Evolutionary conservation across 139 green algal genomes (phyloP).

Genomic region (Picochlorum sp.): DNA sequence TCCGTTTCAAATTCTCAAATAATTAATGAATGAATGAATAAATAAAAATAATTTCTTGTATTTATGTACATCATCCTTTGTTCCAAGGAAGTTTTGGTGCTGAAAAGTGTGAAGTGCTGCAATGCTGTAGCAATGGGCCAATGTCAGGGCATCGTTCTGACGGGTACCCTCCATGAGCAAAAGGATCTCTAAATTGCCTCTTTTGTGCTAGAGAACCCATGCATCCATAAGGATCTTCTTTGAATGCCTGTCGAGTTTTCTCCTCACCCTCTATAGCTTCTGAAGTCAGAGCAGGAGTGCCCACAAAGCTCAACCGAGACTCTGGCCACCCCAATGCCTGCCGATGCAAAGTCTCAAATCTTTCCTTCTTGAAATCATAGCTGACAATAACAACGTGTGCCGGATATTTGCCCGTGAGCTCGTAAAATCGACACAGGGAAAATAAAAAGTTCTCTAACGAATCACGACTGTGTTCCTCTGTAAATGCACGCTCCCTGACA

Average conservation of each 20-base stretch:
- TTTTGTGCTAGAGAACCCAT: conserved; percentile 43
- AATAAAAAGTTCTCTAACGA: conserved; percentile 92
- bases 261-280: conserved; percentile 39
- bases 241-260: conserved; percentile 39
- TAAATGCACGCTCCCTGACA: conserved; percentile 28
- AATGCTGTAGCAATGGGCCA: conserved; percentile 38
- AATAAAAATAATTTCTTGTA: background rate
- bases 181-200: conserved; percentile 47
- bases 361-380: conserved; percentile 75
- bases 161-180: conserved; percentile 44
- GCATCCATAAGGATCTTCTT: conserved; percentile 63
- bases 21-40: background rate
- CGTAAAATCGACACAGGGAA: conserved; percentile 68
- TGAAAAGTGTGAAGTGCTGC: conserved; percentile 2
- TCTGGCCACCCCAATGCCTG: conserved; percentile 53
- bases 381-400: conserved; percentile 64
- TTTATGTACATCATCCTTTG: background rate
- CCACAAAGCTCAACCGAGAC: conserved; percentile 61
- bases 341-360: conserved; percentile 68
- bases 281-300: conserved; percentile 42
- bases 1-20: conserved; percentile 11
- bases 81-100: background rate
- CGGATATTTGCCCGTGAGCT: conserved; percentile 71
- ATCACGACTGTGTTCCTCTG: conserved; percentile 70
- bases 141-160: conserved; percentile 53